phyloP scores from a whole-genome alignment of 2,329 filamentous ascomycete genomes.

The Aspergillus quadricinctus region DNA sequence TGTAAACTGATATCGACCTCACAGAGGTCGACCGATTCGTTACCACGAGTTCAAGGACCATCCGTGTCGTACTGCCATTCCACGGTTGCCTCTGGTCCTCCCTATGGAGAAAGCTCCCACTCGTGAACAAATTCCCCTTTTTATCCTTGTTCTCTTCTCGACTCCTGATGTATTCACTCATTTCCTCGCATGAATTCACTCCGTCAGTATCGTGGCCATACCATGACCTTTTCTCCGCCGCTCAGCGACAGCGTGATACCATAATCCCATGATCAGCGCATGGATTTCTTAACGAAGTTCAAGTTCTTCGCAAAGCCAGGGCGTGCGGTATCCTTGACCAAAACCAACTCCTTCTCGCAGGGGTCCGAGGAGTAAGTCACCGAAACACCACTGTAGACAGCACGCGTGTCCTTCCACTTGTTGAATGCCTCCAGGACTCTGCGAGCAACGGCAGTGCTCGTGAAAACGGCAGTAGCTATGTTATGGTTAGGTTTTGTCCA shows the following conservation, averaged over 20 bases:
- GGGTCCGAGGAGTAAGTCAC: constrained; percentile 38
- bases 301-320: constrained; percentile 13
- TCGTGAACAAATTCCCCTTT: background rate
- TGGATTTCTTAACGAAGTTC: constrained; percentile 12
- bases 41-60: background rate
- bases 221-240: background rate
- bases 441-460: constrained; percentile 33
- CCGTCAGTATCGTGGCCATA: background rate
- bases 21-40: background rate
- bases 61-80: background rate
- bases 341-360: constrained; percentile 36
- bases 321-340: constrained; percentile 20
- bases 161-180: background rate
- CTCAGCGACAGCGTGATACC: background rate
- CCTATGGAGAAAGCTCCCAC: background rate
- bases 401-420: constrained; percentile 20
- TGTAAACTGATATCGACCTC: background rate
- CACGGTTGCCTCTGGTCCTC: background rate
- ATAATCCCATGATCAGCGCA: constrained; percentile 6
- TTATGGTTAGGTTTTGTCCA: constrained; percentile 9
- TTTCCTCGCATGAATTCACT: background rate
- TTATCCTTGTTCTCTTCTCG: background rate
- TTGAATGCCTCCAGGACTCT: constrained; percentile 32
- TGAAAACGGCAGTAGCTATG: constrained; percentile 37
- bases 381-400: constrained; percentile 30